Percentiles rank a stretch among this genome's conserved stretches.
Conservation (phyloP, 1,284 basidiomycete genomes). For the Thelephora terrestris region DNA sequence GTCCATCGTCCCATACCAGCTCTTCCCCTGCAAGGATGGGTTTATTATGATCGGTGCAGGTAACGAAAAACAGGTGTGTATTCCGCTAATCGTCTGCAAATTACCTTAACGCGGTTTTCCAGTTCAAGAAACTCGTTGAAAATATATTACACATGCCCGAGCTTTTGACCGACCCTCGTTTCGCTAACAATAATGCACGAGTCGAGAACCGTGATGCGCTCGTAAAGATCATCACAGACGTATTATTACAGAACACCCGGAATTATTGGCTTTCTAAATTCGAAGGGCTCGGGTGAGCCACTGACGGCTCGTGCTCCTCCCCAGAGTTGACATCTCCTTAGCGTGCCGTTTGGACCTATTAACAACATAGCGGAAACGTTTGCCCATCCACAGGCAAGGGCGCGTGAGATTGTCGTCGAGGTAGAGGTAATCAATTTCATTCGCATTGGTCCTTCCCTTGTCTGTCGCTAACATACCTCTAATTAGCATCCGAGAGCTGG, state of each 20-base stretch:
- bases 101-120: slow-evolving; percentile 1
- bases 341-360: slow-evolving; percentile 87
- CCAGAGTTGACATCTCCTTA: slow-evolving; percentile 18
- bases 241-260: slow-evolving; percentile 46
- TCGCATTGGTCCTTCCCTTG: neutral
- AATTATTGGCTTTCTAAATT: slow-evolving; percentile 69
- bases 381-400: slow-evolving; percentile 79
- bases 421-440: slow-evolving; percentile 37
- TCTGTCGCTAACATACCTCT: neutral
- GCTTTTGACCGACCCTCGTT: slow-evolving; percentile 50
- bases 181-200: slow-evolving; percentile 64
- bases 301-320: slow-evolving; percentile 1
- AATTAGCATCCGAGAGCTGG: slow-evolving; percentile 40
- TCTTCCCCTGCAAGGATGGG: slow-evolving; percentile 83
- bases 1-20: slow-evolving; percentile 87
- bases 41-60: slow-evolving; percentile 92
- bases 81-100: neutral
- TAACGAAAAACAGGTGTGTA: slow-evolving; percentile 74
- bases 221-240: slow-evolving; percentile 60
- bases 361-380: slow-evolving; percentile 90
- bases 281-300: slow-evolving; percentile 60
- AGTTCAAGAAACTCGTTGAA: slow-evolving; percentile 63
- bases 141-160: slow-evolving; percentile 50
- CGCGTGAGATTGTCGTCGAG: slow-evolving; percentile 49
- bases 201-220: slow-evolving; percentile 72